Conservation (phyloP, 169 alveolate species). For the Eimeria zaria region DNA sequence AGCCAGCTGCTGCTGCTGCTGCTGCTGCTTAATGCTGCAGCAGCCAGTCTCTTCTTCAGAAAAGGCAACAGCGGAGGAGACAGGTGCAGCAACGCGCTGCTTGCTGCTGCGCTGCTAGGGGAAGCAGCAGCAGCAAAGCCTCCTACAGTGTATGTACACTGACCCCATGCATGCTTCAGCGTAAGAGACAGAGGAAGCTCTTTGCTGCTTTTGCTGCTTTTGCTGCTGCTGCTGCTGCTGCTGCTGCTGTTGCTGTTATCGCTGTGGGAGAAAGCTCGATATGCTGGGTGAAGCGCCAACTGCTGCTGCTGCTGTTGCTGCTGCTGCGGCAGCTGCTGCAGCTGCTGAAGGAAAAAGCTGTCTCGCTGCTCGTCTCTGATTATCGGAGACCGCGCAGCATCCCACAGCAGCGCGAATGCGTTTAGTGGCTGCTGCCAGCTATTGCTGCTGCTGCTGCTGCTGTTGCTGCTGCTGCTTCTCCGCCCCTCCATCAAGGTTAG, state of each 20-base stretch:
- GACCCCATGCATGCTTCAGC: conserved; percentile 43
- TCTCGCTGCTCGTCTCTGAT: conserved; percentile 29
- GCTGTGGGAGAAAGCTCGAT: not conserved
- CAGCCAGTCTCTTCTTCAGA: conserved; percentile 11
- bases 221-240: conserved; percentile 34
- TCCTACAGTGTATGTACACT: conserved; percentile 31
- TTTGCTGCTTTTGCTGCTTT: not conserved
- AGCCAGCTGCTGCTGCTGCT: conserved; percentile 71
- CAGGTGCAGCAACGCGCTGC: conserved; percentile 23
- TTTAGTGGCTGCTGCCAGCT: not conserved
- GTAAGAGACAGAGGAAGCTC: not conserved
- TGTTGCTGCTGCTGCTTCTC: conserved; percentile 23
- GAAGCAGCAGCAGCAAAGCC: conserved; percentile 45
- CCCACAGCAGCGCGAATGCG: conserved; percentile 21
- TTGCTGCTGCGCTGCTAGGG: conserved; percentile 55
- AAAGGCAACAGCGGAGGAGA: conserved; percentile 55
- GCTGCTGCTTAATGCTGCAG: not conserved
- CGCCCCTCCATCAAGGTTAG: conserved; percentile 11
- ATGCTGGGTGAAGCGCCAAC: not conserved
- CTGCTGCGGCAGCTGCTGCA: conserved; percentile 38
- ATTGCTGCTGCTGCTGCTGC: conserved; percentile 55
- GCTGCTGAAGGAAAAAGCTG: conserved; percentile 16
- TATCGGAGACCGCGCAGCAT: not conserved
- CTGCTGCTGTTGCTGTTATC: not conserved
- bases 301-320: not conserved